Base-by-base conservation (phyloP, 2,329 filamentous ascomycete genomes). In the Xylariaceae sp. region DNA sequence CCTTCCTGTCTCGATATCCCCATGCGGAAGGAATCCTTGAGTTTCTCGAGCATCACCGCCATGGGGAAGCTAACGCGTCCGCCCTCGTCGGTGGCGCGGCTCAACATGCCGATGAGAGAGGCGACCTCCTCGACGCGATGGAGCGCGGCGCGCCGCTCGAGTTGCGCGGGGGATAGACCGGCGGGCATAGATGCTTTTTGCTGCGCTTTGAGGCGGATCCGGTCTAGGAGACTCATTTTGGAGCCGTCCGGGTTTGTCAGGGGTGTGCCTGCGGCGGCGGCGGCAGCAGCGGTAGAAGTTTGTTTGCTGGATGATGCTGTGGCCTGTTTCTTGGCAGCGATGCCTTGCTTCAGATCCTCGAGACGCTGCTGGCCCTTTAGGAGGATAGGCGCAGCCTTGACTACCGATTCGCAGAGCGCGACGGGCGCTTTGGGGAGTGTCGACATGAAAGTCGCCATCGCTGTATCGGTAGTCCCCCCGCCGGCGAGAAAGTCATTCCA, bases 171-270 rank as follows among this genome's bases (percentile, higher is more conserved):
- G 0, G 79, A 73, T 0, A 79, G 75, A 0, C 77, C 79, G 0
- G 69, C 62, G 55, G 75, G 54, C 56, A 72, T 50, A 62, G 77
- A 57, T 61, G 76, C 67, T 67, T 80, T 68, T 67, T 80, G 75
- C 61, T 78, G 70, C 62, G 88, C 81, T 73, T 92, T 92, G 52
- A 80, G 76, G 59, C 87, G 85, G 60, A 95, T 81, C 47, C 88
- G 85, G 68, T 91, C 88, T 54, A 94, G 77, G 29, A 95, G 80
- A 51, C 81, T 83, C 74, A 87, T 84, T 72, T 84, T 76, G 45
- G 71, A 70, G 43, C 73, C 76, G 48, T 76, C 74, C 1, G 73
- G 58, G 56, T 77, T 78, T 39, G 72, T 60, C 53, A 70, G 61
- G 0, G 69, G 55, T 3, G 69, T 61, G 43, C 64, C 64, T 51